These are phyloP conservation scores for Chlamydomonas sp. DNA, from an alignment of 139 green algal species.

Conservation along the genomic window DNA sequence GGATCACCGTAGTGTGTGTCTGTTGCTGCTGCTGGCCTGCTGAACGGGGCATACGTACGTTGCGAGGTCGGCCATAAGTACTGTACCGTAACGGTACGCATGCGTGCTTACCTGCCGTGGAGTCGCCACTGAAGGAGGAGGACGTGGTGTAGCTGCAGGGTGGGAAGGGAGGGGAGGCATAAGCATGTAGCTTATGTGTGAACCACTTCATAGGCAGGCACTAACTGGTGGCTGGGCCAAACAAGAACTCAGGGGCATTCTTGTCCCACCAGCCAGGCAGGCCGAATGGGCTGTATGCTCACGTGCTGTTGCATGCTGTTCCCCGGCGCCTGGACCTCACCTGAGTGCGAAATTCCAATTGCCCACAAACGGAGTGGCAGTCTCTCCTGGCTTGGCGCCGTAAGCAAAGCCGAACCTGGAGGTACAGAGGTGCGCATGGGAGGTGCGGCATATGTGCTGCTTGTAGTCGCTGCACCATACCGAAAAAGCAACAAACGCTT, in stretches of 20 bases:
- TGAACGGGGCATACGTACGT: not conserved
- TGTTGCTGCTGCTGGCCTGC: not conserved
- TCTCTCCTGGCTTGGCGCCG: conserved; percentile 15
- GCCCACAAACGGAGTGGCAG: conserved; percentile 62
- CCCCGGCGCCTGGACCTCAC: not conserved
- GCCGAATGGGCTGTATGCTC: not conserved
- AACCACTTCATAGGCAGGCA: not conserved
- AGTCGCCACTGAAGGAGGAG: not conserved
- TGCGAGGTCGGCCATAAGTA: not conserved
- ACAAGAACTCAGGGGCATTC: not conserved
- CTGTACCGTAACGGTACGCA: no score
- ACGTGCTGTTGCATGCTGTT: not conserved
- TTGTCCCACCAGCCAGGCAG: not conserved
- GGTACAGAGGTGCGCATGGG: no score
- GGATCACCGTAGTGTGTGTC: not conserved
- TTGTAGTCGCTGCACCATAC: not conserved
- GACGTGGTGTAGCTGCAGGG: conserved; percentile 14
- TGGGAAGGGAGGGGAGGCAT: not conserved
- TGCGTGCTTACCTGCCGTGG: no score
- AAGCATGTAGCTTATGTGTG: not conserved
- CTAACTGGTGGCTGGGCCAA: not conserved
- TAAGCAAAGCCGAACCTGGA: conserved; percentile 66
- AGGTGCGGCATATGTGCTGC: no score
- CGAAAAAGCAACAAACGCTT: not conserved
- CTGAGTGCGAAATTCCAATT: conserved; percentile 62